Conservation (phyloP, 1,139 yeast genomes). For the Candida pseudocylindracea region DNA sequence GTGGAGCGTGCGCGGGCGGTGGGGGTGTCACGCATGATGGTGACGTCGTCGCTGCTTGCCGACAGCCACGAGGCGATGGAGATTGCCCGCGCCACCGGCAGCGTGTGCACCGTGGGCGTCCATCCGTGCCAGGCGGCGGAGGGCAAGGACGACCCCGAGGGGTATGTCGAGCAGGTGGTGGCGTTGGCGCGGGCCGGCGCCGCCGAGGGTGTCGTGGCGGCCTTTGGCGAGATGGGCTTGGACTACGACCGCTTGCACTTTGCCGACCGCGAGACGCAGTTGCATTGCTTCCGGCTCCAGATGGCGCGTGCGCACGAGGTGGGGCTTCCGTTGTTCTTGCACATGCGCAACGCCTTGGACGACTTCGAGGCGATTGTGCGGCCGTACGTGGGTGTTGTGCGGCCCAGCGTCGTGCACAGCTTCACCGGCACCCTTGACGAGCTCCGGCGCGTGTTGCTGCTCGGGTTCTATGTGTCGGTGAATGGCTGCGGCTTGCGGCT, state of each 20-base stretch:
- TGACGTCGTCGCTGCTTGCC: conserved; percentile 60
- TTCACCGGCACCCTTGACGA: conserved; percentile 74
- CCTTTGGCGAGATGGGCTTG: conserved; percentile 84
- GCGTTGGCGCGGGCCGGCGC: conserved; percentile 25
- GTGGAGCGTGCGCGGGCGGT: conserved; percentile 41
- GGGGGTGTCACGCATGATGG: conserved; percentile 45
- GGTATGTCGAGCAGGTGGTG: conserved; percentile 10
- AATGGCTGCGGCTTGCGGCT: conserved; percentile 87
- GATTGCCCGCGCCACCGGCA: conserved; percentile 11
- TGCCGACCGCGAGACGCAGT: conserved; percentile 49
- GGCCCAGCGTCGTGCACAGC: conserved; percentile 91
- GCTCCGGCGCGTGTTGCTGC: conserved; percentile 20
- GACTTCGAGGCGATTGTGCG: conserved; percentile 46
- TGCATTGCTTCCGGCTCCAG: no score
- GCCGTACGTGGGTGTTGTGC: conserved; percentile 45
- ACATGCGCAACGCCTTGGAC: conserved; percentile 72
- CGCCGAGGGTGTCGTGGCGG: conserved; percentile 30
- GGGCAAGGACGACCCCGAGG: conserved; percentile 17
- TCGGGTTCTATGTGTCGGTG: conserved; percentile 57
- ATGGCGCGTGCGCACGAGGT: conserved; percentile 54
- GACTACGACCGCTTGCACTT: conserved; percentile 81
- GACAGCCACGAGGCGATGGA: conserved; percentile 31
- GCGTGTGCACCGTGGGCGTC: conserved; percentile 69
- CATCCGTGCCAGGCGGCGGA: conserved; percentile 79
- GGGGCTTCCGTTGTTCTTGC: conserved; percentile 65